Evolutionary conservation across 2,329 filamentous ascomycete species (phyloP), one percentile per base, ranked within the genome.

Genomic region (Calonectria hawksworthii): DNA sequence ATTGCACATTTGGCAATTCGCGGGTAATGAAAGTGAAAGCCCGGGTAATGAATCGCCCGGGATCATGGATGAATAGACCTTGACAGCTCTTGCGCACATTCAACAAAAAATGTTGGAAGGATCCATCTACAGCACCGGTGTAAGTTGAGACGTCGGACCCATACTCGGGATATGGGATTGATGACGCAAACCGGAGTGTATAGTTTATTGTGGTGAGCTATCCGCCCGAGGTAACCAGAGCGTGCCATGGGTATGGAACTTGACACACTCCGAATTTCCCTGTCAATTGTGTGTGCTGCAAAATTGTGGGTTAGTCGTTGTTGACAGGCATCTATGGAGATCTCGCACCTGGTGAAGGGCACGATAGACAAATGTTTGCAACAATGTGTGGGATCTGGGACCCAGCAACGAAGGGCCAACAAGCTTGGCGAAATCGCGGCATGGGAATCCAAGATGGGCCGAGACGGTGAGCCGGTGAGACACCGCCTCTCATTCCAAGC

Each of bases 371-470:
- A 70, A 76, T 75, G 63, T 65, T 70, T 47, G 56, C 36, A 54
- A 70, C 69, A 26, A 47, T 63, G 32, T 76, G 71, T 68, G 67
- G 77, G 74, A 80, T 81, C 78, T 78, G 65, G 80, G 78, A 80
- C 79, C 64, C 70, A 14, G n/a, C 47, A 66, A 69, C 30, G 47
- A 66, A 69, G 65, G 65, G 56, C 56, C 28, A 63, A 72, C 75
- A 68, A 77, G 61, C 70, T 36, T 59, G 30, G 54, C 54, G 74
- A 78, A 72, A 52, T 64, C 69, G 73, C 67, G 67, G 68, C 69
- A 78, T 77, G 77, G 70, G 64, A 72, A 76, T 75, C 54, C 68
- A 66, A 77, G 69, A 80, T 77, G 69, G 78, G 73, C 68, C 74
- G 74, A 77, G 68, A 75, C 70, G 74, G 61, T 75, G 76, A 78